Conservation (phyloP, 108 stramenopile species). For the Nitzschia sp. region DNA sequence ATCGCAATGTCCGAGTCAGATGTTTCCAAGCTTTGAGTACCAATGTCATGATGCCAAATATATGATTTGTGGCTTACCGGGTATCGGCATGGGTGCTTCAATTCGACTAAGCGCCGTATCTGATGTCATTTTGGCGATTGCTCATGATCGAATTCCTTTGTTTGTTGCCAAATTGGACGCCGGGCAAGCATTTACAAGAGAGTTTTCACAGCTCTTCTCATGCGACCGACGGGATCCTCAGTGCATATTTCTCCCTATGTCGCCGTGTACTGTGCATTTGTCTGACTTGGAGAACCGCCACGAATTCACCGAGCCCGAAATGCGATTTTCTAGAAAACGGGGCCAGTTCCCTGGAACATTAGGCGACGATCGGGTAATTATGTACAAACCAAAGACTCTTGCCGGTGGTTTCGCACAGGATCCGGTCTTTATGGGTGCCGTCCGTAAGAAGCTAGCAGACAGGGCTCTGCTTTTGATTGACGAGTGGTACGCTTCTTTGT, state of each 20-base stretch:
- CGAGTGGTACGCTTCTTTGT: slow-evolving; percentile 6
- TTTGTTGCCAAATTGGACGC: slow-evolving; percentile 1
- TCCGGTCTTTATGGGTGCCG: not conserved
- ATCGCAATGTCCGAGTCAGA: not conserved
- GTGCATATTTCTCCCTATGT: slow-evolving; percentile 23
- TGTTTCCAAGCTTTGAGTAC: not conserved
- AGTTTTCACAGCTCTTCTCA: slow-evolving; percentile 16
- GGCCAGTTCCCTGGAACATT: not conserved
- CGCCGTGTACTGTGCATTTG: slow-evolving; percentile 24
- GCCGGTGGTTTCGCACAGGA: not conserved
- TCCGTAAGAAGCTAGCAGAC: not conserved
- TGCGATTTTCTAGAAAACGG: no score
- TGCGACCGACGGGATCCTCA: slow-evolving; percentile 28
- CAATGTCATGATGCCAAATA: slow-evolving; percentile 13
- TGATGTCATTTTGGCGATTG: slow-evolving; percentile 15
- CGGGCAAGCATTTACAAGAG: slow-evolving; percentile 10
- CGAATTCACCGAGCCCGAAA: not conserved
- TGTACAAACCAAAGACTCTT: not conserved
- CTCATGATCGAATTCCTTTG: slow-evolving; percentile 17
- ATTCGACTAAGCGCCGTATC: slow-evolving; percentile 5
- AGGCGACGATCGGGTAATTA: not conserved
- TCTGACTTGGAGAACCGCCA: slow-evolving; percentile 6
- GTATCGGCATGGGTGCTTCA: slow-evolving; percentile 23
- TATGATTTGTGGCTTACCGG: slow-evolving; percentile 1
- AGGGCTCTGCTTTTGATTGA: slow-evolving; percentile 1